phyloP scores from a whole-genome alignment of 1,284 basidiomycete genomes.

The Paramarasmius palmivorus region DNA sequence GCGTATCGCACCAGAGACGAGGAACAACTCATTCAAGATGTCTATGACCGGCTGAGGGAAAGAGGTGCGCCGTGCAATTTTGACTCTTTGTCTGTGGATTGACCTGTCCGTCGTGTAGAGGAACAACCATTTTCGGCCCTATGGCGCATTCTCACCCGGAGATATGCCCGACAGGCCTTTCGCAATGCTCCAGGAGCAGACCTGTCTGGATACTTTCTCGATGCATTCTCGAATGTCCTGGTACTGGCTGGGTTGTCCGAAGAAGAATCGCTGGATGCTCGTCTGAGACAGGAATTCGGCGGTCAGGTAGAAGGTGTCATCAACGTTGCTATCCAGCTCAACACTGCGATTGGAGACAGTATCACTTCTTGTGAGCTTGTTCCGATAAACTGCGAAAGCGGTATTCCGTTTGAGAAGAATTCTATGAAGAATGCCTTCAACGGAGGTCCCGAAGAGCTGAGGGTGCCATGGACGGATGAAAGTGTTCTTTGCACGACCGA shows the following conservation, averaged over 20 bases:
- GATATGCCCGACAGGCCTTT: slow-evolving; percentile 13
- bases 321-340: slow-evolving; percentile 41
- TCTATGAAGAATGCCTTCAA: slow-evolving; percentile 48
- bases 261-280: slow-evolving; percentile 23
- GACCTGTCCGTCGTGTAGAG: slow-evolving; percentile 25
- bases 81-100: slow-evolving; percentile 11
- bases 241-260: slow-evolving; percentile 39
- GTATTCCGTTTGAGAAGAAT: slow-evolving; percentile 35
- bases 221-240: slow-evolving; percentile 44
- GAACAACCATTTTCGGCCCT: slow-evolving; percentile 38
- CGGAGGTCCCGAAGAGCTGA: slow-evolving; percentile 7
- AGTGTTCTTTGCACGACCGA: slow-evolving; percentile 42
- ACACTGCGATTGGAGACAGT: slow-evolving; percentile 51
- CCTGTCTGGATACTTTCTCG: slow-evolving; percentile 34
- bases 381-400: slow-evolving; percentile 38
- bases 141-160: slow-evolving; percentile 43
- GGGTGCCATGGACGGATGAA: slow-evolving; percentile 17
- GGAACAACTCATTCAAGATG: slow-evolving; percentile 25
- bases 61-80: slow-evolving; percentile 29
- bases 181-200: slow-evolving; percentile 21
- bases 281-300: slow-evolving; percentile 38
- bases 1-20: slow-evolving; percentile 39
- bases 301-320: slow-evolving; percentile 28
- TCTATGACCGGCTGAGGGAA: slow-evolving; percentile 38
- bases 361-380: slow-evolving; percentile 51